phyloP scores from a whole-genome alignment of 83 land plant genomes.

The Larix sibirica region DNA sequence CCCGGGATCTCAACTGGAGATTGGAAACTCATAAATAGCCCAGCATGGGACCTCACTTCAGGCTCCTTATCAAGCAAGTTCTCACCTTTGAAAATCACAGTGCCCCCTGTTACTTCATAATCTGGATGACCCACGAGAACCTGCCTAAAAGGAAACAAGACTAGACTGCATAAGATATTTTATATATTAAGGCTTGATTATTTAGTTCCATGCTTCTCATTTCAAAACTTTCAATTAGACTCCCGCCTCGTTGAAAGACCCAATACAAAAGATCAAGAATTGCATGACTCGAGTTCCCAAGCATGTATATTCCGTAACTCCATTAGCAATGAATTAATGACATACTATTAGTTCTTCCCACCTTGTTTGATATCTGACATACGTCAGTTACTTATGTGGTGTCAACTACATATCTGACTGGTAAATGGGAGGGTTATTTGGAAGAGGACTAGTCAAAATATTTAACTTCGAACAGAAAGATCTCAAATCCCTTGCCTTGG shows the following conservation, averaged over 20 bases:
- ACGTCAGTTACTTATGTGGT: too few relatives aligned
- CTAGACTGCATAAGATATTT: neutral
- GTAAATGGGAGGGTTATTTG: neutral
- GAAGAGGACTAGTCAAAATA: neutral
- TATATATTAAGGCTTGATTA: neutral
- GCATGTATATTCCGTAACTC: neutral
- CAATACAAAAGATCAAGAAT: neutral
- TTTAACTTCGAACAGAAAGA: neutral
- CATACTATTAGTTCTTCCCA: too few relatives aligned
- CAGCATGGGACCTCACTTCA: conserved; percentile 93
- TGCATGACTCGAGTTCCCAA: neutral
- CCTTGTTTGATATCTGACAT: too few relatives aligned
- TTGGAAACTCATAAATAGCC: conserved; percentile 95
- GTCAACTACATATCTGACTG: neutral
- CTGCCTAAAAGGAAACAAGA: conserved; percentile 29
- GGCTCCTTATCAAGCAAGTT: conserved; percentile 91
- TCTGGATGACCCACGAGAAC: conserved; percentile 99
- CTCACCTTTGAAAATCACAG: conserved; percentile 78
- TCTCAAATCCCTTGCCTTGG: conserved; percentile 59
- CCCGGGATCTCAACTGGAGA: conserved; percentile 97
- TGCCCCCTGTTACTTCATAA: conserved; percentile 94
- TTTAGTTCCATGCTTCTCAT: neutral
- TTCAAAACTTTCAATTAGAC: neutral
- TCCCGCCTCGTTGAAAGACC: neutral
- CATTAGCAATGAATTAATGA: neutral